These are phyloP conservation scores for Candida labiduridarum DNA, from an alignment of 1,139 yeast species.

Conservation along the genomic window DNA sequence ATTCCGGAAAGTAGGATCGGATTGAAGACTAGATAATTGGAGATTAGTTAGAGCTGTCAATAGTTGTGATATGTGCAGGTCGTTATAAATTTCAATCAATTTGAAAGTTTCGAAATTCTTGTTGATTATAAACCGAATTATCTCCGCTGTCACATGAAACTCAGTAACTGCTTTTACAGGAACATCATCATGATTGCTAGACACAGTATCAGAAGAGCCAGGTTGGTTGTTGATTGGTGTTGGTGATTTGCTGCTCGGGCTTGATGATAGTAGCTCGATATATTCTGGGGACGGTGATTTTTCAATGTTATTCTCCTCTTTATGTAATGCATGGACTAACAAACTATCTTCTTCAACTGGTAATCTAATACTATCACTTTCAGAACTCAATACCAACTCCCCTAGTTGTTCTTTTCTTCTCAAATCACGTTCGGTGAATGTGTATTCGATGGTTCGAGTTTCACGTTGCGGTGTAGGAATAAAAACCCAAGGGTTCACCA, in stretches of 20 bases:
- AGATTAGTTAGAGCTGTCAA: slow-evolving; percentile 25
- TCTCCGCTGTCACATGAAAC: slow-evolving; percentile 28
- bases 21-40: slow-evolving; percentile 18
- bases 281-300: not conserved
- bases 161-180: slow-evolving; percentile 24
- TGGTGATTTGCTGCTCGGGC: not conserved
- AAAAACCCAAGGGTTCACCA: slow-evolving; percentile 29
- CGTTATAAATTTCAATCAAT: slow-evolving; percentile 28
- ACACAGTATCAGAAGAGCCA: not conserved
- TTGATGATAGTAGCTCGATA: not conserved
- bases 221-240: slow-evolving; percentile 12
- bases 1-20: slow-evolving; percentile 13
- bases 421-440: slow-evolving; percentile 8
- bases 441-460: not conserved
- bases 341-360: slow-evolving; percentile 6
- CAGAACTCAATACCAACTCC: slow-evolving; percentile 3
- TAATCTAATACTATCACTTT: not conserved
- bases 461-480: slow-evolving; percentile 14
- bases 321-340: slow-evolving; percentile 1
- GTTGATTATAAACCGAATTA: slow-evolving; percentile 32
- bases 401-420: slow-evolving; percentile 1
- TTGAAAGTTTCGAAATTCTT: slow-evolving; percentile 23
- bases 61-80: slow-evolving; percentile 23
- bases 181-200: not conserved
- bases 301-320: not conserved